phyloP scores from a whole-genome alignment of 73 alveolate species.

The Urostyla sp. region DNA sequence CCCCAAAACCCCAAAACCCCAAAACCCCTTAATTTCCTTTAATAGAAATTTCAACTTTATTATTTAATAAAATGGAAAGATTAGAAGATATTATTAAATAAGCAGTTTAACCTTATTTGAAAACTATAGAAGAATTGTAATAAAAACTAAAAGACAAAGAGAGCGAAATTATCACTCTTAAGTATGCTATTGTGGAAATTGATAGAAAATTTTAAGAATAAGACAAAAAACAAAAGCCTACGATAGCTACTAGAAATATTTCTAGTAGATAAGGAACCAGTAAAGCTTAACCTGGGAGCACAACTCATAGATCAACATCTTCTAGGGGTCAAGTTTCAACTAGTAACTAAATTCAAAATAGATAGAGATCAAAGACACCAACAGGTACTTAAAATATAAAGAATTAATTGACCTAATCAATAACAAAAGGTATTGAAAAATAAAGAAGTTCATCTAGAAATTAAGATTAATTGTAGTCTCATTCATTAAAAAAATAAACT shows the following conservation, averaged over 20 bases:
- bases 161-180: constrained; percentile 4
- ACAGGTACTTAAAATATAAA: constrained; percentile 6
- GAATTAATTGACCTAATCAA: too few relatives aligned
- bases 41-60: too few relatives aligned
- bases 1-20: too few relatives aligned
- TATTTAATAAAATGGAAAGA: too few relatives aligned
- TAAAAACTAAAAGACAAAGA: constrained; percentile 27
- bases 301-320: neutral
- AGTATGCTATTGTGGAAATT: constrained; percentile 38
- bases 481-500: too few relatives aligned
- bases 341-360: constrained; percentile 3
- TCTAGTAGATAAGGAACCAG: neutral
- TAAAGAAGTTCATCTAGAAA: too few relatives aligned
- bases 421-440: too few relatives aligned
- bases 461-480: too few relatives aligned
- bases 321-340: neutral
- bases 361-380: constrained; percentile 45
- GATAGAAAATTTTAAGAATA: constrained; percentile 25
- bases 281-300: neutral
- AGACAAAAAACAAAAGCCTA: constrained; percentile 21
- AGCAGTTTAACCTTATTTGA: constrained; percentile 18
- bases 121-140: constrained; percentile 28
- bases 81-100: neutral
- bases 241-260: constrained; percentile 16
- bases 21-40: too few relatives aligned